These are phyloP conservation scores for Aspergillus ustus DNA, from an alignment of 2,329 filamentous ascomycete species.

Conservation along the genomic window DNA sequence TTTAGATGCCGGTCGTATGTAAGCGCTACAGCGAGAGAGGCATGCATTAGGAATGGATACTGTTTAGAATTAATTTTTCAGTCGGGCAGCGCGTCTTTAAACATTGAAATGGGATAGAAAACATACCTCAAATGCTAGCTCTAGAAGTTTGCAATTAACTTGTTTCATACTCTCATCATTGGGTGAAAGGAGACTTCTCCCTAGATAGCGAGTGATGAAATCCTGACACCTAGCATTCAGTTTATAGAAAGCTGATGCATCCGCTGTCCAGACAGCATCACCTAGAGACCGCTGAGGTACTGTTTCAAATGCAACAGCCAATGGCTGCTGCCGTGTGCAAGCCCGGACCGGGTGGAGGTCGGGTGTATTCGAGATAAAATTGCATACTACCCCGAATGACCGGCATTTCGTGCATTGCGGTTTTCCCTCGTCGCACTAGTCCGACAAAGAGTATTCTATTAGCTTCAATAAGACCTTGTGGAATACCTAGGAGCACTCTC, in stretches of 20 bases:
- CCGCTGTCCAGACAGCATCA: conserved; percentile 43
- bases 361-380: conserved; percentile 41
- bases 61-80: conserved; percentile 15
- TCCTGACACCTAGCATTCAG: conserved; percentile 48
- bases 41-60: conserved; percentile 55
- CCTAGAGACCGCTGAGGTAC: conserved; percentile 30
- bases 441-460: conserved; percentile 1
- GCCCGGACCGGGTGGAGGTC: conserved; percentile 45
- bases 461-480: conserved; percentile 12
- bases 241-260: conserved; percentile 39
- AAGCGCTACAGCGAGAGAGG: conserved; percentile 49
- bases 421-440: conserved; percentile 54
- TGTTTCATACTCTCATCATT: conserved; percentile 44
- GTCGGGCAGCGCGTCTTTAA: neutral
- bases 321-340: conserved; percentile 24
- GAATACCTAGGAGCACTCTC: conserved; percentile 1
- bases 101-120: neutral
- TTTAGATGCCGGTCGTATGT: conserved; percentile 42
- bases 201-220: conserved; percentile 48
- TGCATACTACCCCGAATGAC: conserved; percentile 53
- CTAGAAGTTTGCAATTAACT: conserved; percentile 47
- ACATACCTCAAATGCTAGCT: conserved; percentile 46
- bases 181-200: conserved; percentile 42
- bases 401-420: conserved; percentile 51
- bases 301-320: conserved; percentile 22